Evolutionary conservation across 257 asterid genomes (phyloP).

Genomic region (Solanum rostratum): DNA sequence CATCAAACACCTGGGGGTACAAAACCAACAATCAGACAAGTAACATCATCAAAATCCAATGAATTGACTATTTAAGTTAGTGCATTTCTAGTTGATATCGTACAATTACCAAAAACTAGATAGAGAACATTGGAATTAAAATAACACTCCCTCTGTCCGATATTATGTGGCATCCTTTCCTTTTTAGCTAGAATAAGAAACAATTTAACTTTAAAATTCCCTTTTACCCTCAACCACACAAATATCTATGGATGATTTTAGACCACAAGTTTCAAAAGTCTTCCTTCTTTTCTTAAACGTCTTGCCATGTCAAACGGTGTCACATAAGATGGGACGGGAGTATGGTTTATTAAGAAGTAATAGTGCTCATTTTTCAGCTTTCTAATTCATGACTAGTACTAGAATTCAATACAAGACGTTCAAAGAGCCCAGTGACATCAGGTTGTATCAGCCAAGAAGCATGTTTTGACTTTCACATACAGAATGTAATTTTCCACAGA

Average conservation of each 20-base stretch:
- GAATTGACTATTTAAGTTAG: background rate
- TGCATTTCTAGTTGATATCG: background rate
- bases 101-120: background rate
- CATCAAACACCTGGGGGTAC: slow-evolving; percentile 67
- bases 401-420: background rate
- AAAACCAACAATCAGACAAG: background rate
- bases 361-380: background rate
- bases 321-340: no score
- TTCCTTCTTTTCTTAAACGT: no score
- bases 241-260: no score
- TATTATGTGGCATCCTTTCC: no score
- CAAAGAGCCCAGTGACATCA: background rate
- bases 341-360: background rate
- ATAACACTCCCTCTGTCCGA: background rate
- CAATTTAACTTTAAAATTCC: no score
- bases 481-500: background rate
- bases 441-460: background rate
- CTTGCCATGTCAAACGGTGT: no score
- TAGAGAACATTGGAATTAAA: background rate
- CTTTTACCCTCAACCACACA: no score
- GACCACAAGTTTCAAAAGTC: no score
- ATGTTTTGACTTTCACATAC: background rate
- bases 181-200: no score
- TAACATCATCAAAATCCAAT: background rate
- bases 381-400: background rate